Percentiles rank a stretch among this genome's conserved stretches.
Evolutionary conservation across 306 rosid species (phyloP).

Genomic region (Lathyrus tuberosus): DNA sequence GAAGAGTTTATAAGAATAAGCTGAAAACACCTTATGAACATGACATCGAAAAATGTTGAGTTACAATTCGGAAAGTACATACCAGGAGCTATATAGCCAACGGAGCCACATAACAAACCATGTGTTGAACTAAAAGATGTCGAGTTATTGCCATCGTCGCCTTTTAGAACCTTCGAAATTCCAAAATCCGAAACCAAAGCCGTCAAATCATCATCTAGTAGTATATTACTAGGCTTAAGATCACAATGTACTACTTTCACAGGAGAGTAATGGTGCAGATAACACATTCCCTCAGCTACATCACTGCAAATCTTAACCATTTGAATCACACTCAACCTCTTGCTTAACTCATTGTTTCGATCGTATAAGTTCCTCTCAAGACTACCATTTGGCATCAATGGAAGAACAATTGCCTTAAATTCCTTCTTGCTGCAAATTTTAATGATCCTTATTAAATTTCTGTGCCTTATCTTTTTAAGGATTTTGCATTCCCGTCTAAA

Average conservation of each 20-base stretch:
- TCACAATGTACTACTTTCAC: conserved; percentile 85
- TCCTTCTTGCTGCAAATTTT: conserved; percentile 74
- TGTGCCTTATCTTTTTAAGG: conserved; percentile 70
- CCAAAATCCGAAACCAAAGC: conserved; percentile 95
- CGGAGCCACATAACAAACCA: conserved; percentile 79
- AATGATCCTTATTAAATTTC: conserved; percentile 83
- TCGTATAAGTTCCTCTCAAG: conserved; percentile 80
- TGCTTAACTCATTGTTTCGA: conserved; percentile 54
- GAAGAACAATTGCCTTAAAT: conserved; percentile 91
- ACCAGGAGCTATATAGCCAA: conserved; percentile 98
- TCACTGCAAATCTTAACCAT: conserved; percentile 78
- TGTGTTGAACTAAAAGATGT: conserved; percentile 64
- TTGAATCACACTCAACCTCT: conserved; percentile 60
- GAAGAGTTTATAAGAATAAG: not conserved
- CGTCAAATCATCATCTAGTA: conserved; percentile 78
- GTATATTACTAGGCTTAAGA: conserved; percentile 91
- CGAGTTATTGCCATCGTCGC: conserved; percentile 40
- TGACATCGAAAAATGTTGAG: too few species aligned
- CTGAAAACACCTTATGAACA: not conserved
- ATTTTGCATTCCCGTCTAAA: conserved; percentile 84
- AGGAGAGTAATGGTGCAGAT: conserved; percentile 84
- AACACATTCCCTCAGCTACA: conserved; percentile 89
- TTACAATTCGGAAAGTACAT: conserved; percentile 33
- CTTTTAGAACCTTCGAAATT: conserved; percentile 70
- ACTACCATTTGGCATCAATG: conserved; percentile 87